Evolutionary conservation across 768 basidiomycete genomes (phyloP), one percentile per base, ranked within the genome.

Genomic region (Boletus sp.): DNA sequence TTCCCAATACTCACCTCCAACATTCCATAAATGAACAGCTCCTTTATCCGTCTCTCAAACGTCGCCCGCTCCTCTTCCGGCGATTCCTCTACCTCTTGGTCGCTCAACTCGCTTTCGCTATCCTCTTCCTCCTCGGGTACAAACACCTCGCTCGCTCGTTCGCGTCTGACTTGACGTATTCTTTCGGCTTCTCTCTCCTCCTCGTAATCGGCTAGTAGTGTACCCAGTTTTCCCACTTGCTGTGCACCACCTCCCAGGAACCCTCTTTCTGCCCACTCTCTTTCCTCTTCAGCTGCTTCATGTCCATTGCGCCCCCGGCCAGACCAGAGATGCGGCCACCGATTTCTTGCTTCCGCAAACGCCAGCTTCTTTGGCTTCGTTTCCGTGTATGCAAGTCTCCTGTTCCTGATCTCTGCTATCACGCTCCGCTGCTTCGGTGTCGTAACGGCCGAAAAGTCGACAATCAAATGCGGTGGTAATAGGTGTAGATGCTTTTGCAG

Each of bases 171-270:
- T 17, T 60, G 65, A 52, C 85, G 76, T 18, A 82, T 71, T 28
- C 85, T 77, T 64, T 90, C 85, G 1, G 81, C 83, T 67, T 84
- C 85, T 57, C 92, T 78, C 67, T 90, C 90, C 63, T 89, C 90
- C 64, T 92, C 90, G 64, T 89, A 92, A 7, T 78, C 83, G 4
- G 81, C 84, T 9, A 94, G 72, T 9, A 94, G 73, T 6, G 67
- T 68, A 2, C 83, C 90, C 17, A 92, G 71, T 60, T 88, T 89
- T 37, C 89, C 89, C 11, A 92, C 80, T 57, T 85, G 81, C 60
- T 82, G 81, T 24, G 69, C 70, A 33, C 67, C 71, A 3, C 73
- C 73, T 1, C 84, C 87, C 54, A 92, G 64, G 67, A 93, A 92
- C 18, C 78, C 74, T 17, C 70, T 77, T 51, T 83, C 75, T 5